Base-by-base conservation (phyloP, 78 protist genomes). In the Cavenderia fasciculata region DNA sequence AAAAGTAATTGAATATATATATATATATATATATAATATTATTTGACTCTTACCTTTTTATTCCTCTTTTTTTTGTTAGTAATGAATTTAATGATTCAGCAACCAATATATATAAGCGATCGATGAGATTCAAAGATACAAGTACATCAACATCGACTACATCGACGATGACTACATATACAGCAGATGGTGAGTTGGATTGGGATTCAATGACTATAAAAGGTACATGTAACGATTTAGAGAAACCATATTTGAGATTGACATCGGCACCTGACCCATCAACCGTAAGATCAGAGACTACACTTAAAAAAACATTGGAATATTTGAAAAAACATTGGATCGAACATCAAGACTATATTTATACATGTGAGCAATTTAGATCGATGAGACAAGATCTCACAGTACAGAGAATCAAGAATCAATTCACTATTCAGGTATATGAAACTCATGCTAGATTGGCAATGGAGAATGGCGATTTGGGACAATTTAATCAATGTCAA, bases 401-500 rank as follows among this genome's bases (percentile, higher is more conserved):
- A 10, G 96, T 93, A 1, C 95, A 93, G 47, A 54, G 61, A 18
- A 94, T 96, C 8, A 66, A 76, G 41, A 85, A 93, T 52, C 44
- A 40, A 18, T 95, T 96, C 63, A 72, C 97, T 12, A 82, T 94
- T 11, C 82, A 85, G n/a, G 97, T 95, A 1, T 96, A 96, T 62
- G 98, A 96, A 54, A 38, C 78, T 21, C 96, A 95, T 56, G 98
- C 97, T 5, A 31, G 97, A 16, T 18, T 95, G 5, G 94, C 94
- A 29, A 51, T 96, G 36, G 88, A 94, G 29, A 59, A 85, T 72
- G 70, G 61, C 4, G 98, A 96, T 46, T 49, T 95, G 31, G 88
- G 87, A 7, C 96, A 96, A 75, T 95, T 92, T 41, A 95, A 95
- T 72, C 95, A 92, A 68, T 95, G 97, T 73, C 98, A 96, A 59